A percentile compares a stretch with the other conserved stretches of the same genome.
Evolutionary conservation across 352 stramenopile genomes (phyloP).

Genomic region (Phytophthora parvispora): DNA sequence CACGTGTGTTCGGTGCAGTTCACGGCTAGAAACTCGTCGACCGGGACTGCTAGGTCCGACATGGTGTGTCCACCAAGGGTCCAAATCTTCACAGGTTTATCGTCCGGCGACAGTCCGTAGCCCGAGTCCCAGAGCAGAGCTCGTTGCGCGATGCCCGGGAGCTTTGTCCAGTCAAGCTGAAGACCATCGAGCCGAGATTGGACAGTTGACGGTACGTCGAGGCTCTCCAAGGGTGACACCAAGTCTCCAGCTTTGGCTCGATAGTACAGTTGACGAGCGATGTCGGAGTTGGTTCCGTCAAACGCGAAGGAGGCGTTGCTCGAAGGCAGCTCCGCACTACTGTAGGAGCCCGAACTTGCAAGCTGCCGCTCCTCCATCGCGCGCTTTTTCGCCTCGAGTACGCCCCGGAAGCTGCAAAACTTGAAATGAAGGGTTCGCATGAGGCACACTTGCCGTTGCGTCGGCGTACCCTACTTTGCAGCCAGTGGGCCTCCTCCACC

Average conservation of each 20-base stretch:
- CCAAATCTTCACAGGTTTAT: background rate
- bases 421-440: background rate
- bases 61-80: background rate
- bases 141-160: background rate
- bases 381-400: too few species aligned
- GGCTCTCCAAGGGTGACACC: background rate
- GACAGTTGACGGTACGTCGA: background rate
- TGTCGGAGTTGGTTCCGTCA: constrained; percentile 33
- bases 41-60: background rate
- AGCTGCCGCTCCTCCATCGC: background rate
- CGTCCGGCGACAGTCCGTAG: background rate
- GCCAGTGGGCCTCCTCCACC: background rate
- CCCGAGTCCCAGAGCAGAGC: background rate
- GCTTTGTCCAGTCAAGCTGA: background rate
- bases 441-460: background rate
- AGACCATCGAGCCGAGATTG: background rate
- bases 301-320: constrained; percentile 12
- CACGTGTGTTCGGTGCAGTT: constrained; percentile 5
- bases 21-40: background rate
- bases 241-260: background rate
- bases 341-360: background rate
- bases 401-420: background rate
- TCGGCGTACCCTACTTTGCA: background rate
- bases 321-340: background rate
- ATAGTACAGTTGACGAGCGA: constrained; percentile 7